phyloP scores from a whole-genome alignment of 352 stramenopile species.

The Phytophthora vignae region DNA sequence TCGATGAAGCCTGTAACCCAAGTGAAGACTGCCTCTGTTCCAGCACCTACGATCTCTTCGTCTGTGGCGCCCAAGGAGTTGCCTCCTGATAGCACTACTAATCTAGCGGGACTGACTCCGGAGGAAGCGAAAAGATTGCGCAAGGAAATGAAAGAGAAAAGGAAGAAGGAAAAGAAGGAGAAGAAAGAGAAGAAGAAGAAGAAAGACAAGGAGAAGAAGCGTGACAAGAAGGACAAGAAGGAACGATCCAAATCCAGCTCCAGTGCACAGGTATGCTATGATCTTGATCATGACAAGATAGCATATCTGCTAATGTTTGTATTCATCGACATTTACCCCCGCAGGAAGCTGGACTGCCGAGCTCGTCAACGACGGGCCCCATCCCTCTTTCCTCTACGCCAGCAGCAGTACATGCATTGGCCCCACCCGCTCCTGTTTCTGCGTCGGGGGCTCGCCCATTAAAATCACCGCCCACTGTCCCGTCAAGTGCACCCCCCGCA shows the following conservation, averaged over 20 bases:
- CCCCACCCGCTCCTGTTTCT: constrained; percentile 10
- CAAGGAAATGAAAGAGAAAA: constrained; percentile 67
- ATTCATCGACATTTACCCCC: background rate
- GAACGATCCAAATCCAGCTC: constrained; percentile 46
- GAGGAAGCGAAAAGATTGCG: constrained; percentile 42
- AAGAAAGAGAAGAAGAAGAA: constrained; percentile 80
- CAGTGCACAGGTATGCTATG: constrained; percentile 33
- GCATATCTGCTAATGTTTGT: constrained; percentile 1
- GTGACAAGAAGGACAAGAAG: constrained; percentile 64
- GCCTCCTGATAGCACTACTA: constrained; percentile 7
- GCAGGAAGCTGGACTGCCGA: constrained; percentile 26
- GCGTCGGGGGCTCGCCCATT: background rate
- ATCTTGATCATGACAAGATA: background rate
- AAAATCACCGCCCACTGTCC: constrained; percentile 13
- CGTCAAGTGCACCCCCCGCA: constrained; percentile 11
- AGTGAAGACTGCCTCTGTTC: constrained; percentile 16
- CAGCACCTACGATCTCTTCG: constrained; percentile 2
- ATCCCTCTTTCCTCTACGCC: background rate
- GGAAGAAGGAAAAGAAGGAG: constrained; percentile 74
- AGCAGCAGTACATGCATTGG: background rate
- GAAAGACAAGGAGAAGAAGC: constrained; percentile 66
- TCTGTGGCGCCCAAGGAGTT: constrained; percentile 21
- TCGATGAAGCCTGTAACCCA: constrained; percentile 11
- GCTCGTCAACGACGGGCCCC: constrained; percentile 1
- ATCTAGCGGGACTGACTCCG: constrained; percentile 19